Base-by-base conservation (phyloP, 179 eudicot species). In the Nepenthes alata region DNA sequence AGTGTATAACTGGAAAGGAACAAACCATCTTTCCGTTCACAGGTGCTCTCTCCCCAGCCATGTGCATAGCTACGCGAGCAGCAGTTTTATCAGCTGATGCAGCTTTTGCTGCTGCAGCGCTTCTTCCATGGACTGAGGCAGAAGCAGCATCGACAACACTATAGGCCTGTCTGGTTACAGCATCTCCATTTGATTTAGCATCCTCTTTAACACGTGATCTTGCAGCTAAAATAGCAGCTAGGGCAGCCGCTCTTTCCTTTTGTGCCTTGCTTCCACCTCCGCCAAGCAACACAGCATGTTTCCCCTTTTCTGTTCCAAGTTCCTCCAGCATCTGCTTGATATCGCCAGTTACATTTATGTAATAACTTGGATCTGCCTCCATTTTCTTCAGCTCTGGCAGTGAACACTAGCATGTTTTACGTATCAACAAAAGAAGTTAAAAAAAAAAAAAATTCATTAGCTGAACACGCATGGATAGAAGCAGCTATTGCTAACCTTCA, bases 141-240 rank as follows among this genome's bases (percentile, higher is more conserved):
- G 98, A 93, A 45, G 98, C 98, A 73, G 98, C 96, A 85, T 93
- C 98, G 45, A 93, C 98, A 57, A 93, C 66, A 76, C 98, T 93
- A 61, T 37, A 89, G 6, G 76, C 60, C 61, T 75, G 89, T 74
- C 70, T 82, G 16, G 74, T 59, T 60, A 68, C 80, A 57, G 53
- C 58, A 64, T 79, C 84, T 67, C 85, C 93, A 57, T 74, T 74
- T 66, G 87, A 75, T 59, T 74, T 74, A 37, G 85, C 53, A 37
- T 89, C 82, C 62, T 89, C 90, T 49, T 79, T 83, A 65, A 87
- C 79, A 37, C 98, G 95, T 66, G 93, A 79, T 78, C 98, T 85
- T 62, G 97, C 93, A 64, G 84, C 88, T 65, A 93, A 76, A 62
- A 93, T 76, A 67, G 91, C 78, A 16, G 72, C 66, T 49, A 93